Conservation (phyloP, 2,329 filamentous ascomycete species). For the Lecanicillium sp. region DNA sequence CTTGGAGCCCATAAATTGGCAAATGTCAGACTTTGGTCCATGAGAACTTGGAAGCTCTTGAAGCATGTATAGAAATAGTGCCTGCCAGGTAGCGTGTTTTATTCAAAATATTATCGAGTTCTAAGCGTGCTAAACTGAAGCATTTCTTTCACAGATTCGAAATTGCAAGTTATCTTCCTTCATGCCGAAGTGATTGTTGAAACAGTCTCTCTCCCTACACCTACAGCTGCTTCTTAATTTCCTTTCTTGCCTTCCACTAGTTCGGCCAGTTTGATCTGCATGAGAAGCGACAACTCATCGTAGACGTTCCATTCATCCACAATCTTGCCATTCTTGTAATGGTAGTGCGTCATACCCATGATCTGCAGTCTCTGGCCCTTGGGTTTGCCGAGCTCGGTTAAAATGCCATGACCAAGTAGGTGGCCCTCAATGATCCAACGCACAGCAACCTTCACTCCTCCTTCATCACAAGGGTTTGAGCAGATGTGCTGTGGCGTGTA, state of each 20-base stretch:
- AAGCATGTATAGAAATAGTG: too few relatives aligned
- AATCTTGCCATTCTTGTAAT: constrained; percentile 5
- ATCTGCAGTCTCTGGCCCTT: constrained; percentile 5
- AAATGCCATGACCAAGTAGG: constrained; percentile 1
- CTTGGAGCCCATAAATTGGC: constrained; percentile 1
- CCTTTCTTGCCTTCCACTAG: background rate
- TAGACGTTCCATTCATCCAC: constrained; percentile 7
- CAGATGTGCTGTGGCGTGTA: constrained; percentile 5
- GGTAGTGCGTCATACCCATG: constrained; percentile 8
- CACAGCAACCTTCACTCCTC: constrained; percentile 4
- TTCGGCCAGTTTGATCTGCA: constrained; percentile 4
- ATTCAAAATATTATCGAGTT: too few relatives aligned
- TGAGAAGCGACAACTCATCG: constrained; percentile 2
- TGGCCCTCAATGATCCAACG: constrained; percentile 5
- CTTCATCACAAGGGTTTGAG: constrained; percentile 3
- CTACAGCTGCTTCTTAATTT: too few relatives aligned
- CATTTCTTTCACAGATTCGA: too few relatives aligned
- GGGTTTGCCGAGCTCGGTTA: constrained; percentile 1
- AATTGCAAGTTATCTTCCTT: too few relatives aligned
- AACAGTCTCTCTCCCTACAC: too few relatives aligned
- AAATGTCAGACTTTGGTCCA: background rate
- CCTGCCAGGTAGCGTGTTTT: too few relatives aligned
- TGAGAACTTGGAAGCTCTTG: too few relatives aligned
- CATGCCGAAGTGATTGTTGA: too few relatives aligned
- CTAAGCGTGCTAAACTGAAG: too few relatives aligned